Base-by-base conservation (phyloP, 1,139 yeast species). In the Debaryomyces sp. region DNA sequence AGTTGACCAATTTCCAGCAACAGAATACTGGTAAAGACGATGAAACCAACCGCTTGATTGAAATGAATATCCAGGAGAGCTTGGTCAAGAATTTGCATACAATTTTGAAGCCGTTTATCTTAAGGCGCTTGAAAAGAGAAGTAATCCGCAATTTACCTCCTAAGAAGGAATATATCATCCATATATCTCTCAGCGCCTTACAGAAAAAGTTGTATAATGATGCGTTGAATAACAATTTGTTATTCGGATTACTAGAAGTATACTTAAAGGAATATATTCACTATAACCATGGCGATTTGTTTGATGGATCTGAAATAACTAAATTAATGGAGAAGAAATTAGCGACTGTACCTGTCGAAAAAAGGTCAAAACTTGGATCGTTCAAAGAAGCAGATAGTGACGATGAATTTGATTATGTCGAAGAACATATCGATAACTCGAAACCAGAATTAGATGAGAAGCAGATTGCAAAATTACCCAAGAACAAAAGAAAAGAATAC, bases 161-260 rank as follows among this genome's bases (percentile, higher is more conserved):
- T 1, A 94, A 94, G 65, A 84, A 94, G 55, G 99, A 94, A 64
- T 92, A 90, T 59, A 78, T 89, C 43, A 75, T 94, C 3, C 91
- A 88, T 62, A 81, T 90, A 5, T 82, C 87, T 2, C 64, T 94
- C 51, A 80, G 92, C 0, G 66, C 73, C 0, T 62, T 77, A 33
- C 98, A 94, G 65, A 77, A 75, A 37, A 74, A 73, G 23, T 67
- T 90, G n/a, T 90, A 91, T 63, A 68, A 75, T 45, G 81, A 77
- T 45, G 84, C 89, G 0, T 64, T 90, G 42, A 66, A 74, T 43
- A 77, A 77, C 18, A 68, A 69, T 5, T 64, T 85, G 42, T 74
- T 67, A 49, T 58, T 60, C 3, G 67, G 75, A 5, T 64, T 83
- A 23, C 62, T 76, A 29, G 77, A 71, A 50, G 73, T 73, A 45